These are phyloP conservation scores for Sporothrix luriei DNA, from an alignment of 2,329 filamentous ascomycete species.

Conservation along the genomic window DNA sequence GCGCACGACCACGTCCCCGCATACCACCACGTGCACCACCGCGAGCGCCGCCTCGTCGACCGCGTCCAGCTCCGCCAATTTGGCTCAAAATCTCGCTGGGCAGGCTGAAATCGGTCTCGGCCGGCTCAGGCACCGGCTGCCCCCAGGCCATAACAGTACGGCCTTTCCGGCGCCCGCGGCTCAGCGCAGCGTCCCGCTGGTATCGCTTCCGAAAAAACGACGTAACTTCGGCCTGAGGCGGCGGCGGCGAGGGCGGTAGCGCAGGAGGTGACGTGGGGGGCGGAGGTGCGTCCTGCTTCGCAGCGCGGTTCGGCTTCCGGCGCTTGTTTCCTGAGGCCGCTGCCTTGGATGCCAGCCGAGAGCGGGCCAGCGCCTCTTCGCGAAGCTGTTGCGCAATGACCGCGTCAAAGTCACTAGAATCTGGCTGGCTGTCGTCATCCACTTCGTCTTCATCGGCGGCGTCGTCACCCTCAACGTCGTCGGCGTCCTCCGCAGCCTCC, in stretches of 20 bases:
- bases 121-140: conserved; percentile 72
- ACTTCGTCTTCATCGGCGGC: conserved; percentile 33
- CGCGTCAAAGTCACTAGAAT: conserved; percentile 71
- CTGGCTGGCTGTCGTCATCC: conserved; percentile 54
- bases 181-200: conserved; percentile 77
- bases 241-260: conserved; percentile 39
- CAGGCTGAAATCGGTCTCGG: conserved; percentile 71
- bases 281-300: background rate
- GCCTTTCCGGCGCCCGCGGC: conserved; percentile 67
- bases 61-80: conserved; percentile 44
- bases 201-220: conserved; percentile 85
- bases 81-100: conserved; percentile 63
- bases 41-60: conserved; percentile 29
- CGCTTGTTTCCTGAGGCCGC: conserved; percentile 34
- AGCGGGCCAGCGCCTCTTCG: conserved; percentile 66
- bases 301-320: conserved; percentile 27
- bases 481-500: conserved; percentile 35
- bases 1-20: background rate
- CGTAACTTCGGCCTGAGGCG: conserved; percentile 66
- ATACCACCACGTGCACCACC: background rate
- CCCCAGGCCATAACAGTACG: conserved; percentile 80
- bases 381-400: conserved; percentile 74
- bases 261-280: background rate
- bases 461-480: conserved; percentile 40
- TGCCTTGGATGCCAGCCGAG: conserved; percentile 42